Conservation (phyloP, 768 basidiomycete species). For the Saitozyma sp. region DNA sequence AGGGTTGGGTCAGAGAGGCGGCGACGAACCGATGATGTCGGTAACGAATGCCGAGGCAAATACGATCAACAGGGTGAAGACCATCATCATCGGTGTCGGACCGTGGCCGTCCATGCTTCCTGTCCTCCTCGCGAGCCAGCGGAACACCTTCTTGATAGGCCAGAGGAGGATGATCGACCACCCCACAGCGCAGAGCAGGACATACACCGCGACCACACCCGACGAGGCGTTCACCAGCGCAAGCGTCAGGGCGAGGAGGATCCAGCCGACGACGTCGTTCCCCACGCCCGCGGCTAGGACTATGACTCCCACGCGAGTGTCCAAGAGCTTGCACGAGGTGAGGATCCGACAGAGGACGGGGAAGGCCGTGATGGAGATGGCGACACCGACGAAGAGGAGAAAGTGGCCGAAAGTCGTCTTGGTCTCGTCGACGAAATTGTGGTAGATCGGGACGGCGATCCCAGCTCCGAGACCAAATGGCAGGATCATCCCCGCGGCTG, state of each 20-base stretch:
- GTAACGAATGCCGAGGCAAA: conserved; percentile 78
- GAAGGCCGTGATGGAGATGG: conserved; percentile 68
- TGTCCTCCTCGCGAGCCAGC: conserved; percentile 66
- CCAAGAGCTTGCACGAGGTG: conserved; percentile 75
- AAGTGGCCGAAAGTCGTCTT: conserved; percentile 74
- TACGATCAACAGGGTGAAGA: conserved; percentile 70
- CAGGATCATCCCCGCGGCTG: conserved; percentile 67
- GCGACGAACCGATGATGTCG: conserved; percentile 71
- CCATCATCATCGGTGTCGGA: conserved; percentile 76
- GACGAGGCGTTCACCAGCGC: conserved; percentile 76
- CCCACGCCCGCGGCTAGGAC: conserved; percentile 81
- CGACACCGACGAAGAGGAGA: conserved; percentile 79
- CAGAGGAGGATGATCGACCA: conserved; percentile 68
- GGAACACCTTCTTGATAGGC: conserved; percentile 65
- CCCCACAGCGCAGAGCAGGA: conserved; percentile 68
- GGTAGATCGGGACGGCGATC: conserved; percentile 71
- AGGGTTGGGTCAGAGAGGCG: too few relatives aligned
- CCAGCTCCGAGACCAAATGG: conserved; percentile 81
- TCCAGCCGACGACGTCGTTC: conserved; percentile 77
- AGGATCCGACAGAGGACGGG: conserved; percentile 65
- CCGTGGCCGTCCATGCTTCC: conserved; percentile 72
- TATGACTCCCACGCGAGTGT: conserved; percentile 80
- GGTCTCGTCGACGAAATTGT: conserved; percentile 61
- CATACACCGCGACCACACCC: conserved; percentile 75
- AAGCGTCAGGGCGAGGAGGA: conserved; percentile 77